Evolutionary conservation across 306 rosid genomes (phyloP).

Genomic region (Acacia acuminata): DNA sequence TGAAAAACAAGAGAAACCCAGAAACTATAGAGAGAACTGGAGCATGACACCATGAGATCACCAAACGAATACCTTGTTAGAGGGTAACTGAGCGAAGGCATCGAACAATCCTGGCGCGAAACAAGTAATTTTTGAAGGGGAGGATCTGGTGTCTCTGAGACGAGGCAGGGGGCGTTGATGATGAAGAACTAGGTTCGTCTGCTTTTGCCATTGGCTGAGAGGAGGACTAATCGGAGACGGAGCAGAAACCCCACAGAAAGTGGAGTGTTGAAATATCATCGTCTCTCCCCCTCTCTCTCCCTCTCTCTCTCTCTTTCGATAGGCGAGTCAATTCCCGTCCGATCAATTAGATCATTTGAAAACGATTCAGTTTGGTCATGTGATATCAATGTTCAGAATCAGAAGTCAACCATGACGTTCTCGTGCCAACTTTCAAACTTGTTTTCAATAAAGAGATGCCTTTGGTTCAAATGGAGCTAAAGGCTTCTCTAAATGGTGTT

Average conservation of each 20-base stretch:
- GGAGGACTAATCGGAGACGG: conserved; percentile 5
- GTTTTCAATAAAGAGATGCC: neutral
- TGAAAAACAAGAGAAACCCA: neutral
- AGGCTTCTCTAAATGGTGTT: neutral
- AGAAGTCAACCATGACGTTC: neutral
- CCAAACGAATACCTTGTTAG: conserved; percentile 63
- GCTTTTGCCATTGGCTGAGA: conserved; percentile 18
- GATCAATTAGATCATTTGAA: neutral
- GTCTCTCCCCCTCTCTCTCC: neutral
- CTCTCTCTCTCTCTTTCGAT: neutral
- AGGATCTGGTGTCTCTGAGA: conserved; percentile 30
- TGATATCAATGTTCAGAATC: neutral
- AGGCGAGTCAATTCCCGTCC: neutral
- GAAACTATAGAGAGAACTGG: neutral
- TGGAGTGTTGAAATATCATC: conserved; percentile 47
- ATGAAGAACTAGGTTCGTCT: conserved; percentile 22
- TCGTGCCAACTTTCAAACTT: neutral
- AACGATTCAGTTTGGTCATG: neutral
- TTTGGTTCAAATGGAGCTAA: neutral
- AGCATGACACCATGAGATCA: neutral
- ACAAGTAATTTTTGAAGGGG: conserved; percentile 39
- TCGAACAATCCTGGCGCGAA: conserved; percentile 47
- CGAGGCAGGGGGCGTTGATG: conserved; percentile 13
- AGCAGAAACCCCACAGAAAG: conserved; percentile 31
- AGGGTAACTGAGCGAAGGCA: conserved; percentile 53